A percentile compares a stretch with the other conserved stretches of the same genome.
Evolutionary conservation across 2,329 filamentous ascomycete genomes (phyloP).

Genomic region (Sporothrix pallida): DNA sequence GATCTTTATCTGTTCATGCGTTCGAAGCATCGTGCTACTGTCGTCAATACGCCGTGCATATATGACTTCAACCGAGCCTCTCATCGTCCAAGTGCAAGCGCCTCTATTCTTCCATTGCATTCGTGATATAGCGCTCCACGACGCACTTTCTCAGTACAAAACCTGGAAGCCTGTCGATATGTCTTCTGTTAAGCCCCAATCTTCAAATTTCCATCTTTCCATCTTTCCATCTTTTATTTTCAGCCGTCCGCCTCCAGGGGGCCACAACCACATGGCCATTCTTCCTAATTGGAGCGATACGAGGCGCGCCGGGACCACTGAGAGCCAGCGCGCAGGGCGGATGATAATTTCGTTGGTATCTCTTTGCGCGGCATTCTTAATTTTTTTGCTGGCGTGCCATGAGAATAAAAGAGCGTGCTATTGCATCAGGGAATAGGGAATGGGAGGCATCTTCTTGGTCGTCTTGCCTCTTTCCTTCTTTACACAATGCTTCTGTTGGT

Average conservation of each 20-base stretch:
- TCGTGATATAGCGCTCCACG: neutral
- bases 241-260: neutral
- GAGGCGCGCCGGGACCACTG: neutral
- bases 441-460: neutral
- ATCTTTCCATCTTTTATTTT: neutral
- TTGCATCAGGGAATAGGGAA: conserved; percentile 13
- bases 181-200: conserved; percentile 16
- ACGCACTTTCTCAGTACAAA: neutral
- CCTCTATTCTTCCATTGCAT: neutral
- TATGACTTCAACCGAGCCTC: conserved; percentile 20
- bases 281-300: conserved; percentile 18
- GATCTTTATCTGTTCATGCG: conserved; percentile 21
- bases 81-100: conserved; percentile 16
- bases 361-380: neutral
- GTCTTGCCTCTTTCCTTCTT: neutral
- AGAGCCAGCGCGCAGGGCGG: neutral
- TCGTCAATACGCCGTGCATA: neutral
- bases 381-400: conserved; percentile 10
- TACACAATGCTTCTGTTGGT: too few species aligned
- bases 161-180: neutral
- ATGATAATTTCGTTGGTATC: neutral
- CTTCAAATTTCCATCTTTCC: neutral
- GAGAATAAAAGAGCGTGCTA: conserved; percentile 5
- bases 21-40: neutral
- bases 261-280: conserved; percentile 16